A percentile compares a stretch with the other conserved stretches of the same genome.
These are phyloP conservation scores for Rhypophila decipiens DNA, from an alignment of 495 filamentous ascomycete genomes.

Conservation along the genomic window DNA sequence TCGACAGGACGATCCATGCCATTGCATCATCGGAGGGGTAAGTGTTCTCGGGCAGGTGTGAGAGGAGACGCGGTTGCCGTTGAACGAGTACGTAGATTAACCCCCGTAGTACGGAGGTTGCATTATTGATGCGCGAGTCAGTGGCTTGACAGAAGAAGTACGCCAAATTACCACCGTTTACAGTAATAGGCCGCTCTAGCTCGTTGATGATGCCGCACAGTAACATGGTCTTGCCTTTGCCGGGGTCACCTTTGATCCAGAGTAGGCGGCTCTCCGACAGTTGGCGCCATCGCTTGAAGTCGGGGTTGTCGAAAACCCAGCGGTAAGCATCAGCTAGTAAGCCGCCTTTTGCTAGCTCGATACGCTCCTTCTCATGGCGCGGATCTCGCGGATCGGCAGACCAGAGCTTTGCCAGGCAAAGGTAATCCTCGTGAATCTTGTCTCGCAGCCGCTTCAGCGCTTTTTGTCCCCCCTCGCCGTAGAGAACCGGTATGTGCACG, in stretches of 20 bases:
- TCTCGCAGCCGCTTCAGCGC: too few species aligned
- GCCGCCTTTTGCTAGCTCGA: constrained; percentile 28
- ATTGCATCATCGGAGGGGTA: too few species aligned
- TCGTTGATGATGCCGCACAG: constrained; percentile 39
- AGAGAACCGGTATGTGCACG: too few species aligned
- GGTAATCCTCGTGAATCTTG: too few species aligned
- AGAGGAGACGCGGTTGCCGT: too few species aligned
- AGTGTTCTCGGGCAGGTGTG: too few species aligned
- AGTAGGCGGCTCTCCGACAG: constrained; percentile 26
- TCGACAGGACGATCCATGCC: not conserved
- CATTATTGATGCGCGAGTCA: not conserved
- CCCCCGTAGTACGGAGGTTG: not conserved
- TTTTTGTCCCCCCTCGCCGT: too few species aligned
- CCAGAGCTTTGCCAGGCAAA: too few species aligned
- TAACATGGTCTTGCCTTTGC: constrained; percentile 34
- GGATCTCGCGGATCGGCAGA: too few species aligned
- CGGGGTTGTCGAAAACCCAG: constrained; percentile 36
- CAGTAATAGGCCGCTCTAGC: constrained; percentile 5
- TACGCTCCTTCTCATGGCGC: constrained; percentile 8
- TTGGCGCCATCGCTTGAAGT: constrained; percentile 30
- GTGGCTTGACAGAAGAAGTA: constrained; percentile 1
- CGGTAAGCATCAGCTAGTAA: constrained; percentile 34
- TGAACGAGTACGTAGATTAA: not conserved
- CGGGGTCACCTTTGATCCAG: constrained; percentile 37
- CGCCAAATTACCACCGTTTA: not conserved